These are phyloP conservation scores for Penicillium aurantiogriseum DNA, from an alignment of 2,329 filamentous ascomycete species.

Conservation along the genomic window DNA sequence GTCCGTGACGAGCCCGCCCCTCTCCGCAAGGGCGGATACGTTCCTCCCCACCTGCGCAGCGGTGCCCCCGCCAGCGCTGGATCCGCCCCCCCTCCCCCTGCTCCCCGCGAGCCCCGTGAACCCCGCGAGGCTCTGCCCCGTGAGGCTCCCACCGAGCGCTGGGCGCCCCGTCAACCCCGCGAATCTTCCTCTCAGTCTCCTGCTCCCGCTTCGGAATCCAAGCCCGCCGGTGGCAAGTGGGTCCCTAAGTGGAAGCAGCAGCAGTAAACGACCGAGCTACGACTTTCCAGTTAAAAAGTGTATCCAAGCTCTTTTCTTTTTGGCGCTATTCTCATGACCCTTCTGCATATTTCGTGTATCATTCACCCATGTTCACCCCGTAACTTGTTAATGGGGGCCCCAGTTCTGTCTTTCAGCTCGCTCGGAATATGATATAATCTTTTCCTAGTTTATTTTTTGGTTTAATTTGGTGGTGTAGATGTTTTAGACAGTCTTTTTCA, in stretches of 20 bases:
- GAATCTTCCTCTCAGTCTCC: slow-evolving; percentile 31
- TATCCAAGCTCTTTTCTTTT: slow-evolving; percentile 25
- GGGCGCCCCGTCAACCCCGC: slow-evolving; percentile 32
- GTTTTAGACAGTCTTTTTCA: neutral
- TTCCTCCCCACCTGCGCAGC: slow-evolving; percentile 43
- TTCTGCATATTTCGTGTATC: slow-evolving; percentile 29
- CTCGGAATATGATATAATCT: slow-evolving; percentile 7
- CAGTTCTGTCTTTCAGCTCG: slow-evolving; percentile 12
- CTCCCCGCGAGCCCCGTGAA: slow-evolving; percentile 30
- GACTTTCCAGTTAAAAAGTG: slow-evolving; percentile 28
- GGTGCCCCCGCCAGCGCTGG: slow-evolving; percentile 28
- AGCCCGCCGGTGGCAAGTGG: slow-evolving; percentile 33
- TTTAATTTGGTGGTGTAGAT: neutral
- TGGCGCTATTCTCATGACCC: slow-evolving; percentile 28
- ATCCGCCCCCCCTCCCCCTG: slow-evolving; percentile 29
- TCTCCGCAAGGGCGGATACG: slow-evolving; percentile 37
- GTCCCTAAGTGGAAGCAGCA: slow-evolving; percentile 41
- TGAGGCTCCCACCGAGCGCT: slow-evolving; percentile 34
- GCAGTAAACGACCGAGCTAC: slow-evolving; percentile 28
- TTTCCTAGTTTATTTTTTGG: neutral
- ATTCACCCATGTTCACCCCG: slow-evolving; percentile 15
- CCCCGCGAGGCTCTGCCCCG: slow-evolving; percentile 22
- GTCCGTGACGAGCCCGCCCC: slow-evolving; percentile 32
- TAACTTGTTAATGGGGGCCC: slow-evolving; percentile 7
- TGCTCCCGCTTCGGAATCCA: slow-evolving; percentile 29